Base-by-base conservation (phyloP, 805 yeast species). In the Candida tammaniensis region DNA sequence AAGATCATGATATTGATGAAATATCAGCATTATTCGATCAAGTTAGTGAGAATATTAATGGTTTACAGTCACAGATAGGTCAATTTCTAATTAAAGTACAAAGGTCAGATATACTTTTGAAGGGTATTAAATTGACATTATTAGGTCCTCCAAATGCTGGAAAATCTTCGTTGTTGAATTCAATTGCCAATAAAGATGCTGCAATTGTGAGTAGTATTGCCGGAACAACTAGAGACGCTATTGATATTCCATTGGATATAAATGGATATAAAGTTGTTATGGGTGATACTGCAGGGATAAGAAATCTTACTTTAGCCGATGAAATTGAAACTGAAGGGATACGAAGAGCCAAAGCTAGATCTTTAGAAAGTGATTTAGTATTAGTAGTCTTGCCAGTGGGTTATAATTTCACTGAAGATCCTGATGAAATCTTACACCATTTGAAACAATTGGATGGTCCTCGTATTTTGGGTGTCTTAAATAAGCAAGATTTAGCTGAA, bases 81-180 rank as follows among this genome's bases (percentile, higher is more conserved):
- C 37, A 51, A 10, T 76, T 72, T 44, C 47, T 78, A 16, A 30
- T 42, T 1, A 75, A 68, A 47, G 74, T 81, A 4, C 64, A 66
- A 24, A 61, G 76, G 35, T 74, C 86, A 0, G 84, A 80, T 44
- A 62, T 89, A 1, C 55, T 91, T 11, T 57, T 81, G 25, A 67
- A 72, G 16, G 98, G 98, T 1, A 78, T 91, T 18, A 76, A 76
- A 38, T 49, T 89, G 17, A 78, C 82, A 0, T 61, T 93, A 7
- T 44, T 89, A 10, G 98, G 98, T 0, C 93, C 95, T 5, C 96
- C 98, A 1, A 93, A 93, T 57, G 96, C 96, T 1, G 98, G 98
- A 0, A 93, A 93, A 54, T 88, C 96, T 3, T 86, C 96, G 1
- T 59, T 93, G 8, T 57, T 93, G 33, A 93, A 93, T 50, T 51